Base-by-base conservation (phyloP, 2,329 filamentous ascomycete species). In the Stromatinia cepivora region DNA sequence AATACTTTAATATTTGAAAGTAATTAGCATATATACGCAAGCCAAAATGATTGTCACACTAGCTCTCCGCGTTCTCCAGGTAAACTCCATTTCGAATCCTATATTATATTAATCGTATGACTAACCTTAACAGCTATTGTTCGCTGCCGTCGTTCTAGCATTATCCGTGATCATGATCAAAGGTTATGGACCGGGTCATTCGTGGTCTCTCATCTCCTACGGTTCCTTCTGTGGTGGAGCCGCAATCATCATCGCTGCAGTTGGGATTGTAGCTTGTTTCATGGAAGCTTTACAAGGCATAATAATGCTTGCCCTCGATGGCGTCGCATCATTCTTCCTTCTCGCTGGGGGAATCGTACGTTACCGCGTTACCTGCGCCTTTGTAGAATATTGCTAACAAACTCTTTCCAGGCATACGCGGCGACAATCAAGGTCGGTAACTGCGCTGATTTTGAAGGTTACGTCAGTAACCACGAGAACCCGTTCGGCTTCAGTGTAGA, bases 301-400 rank as follows among this genome's bases (percentile, higher is more conserved):
- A 0, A 68, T 76, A 3, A 73, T 75, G 42, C 66, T 76, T 3
- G 62, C 31, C 5, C 53, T 76, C 4, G 76, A 78, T 64, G 72
- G 28, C 0, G 15, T 77, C 36, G 73, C 76, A 0, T 34, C 71
- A 0, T 75, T 78, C 61, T 73, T 78, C 57, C 63, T 76, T 25
- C 66, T 77, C 13, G 75, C 76, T 50, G 76, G 74, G 13, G 76
- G 69, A 36, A 69, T 74, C 36, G 76, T 77, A 74, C 70, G 74
- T 72, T 25, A 10, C 46, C n/a, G 5, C 22, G 17, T 42, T n/a
- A 28, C 10, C 9, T 22, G 9, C 5, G 9, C n/a, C 13, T 17
- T 31, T 10, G 10, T n/a, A 17, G 17, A 42, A 6, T n/a, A 6
- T 45, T 45, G 20, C 48, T 42, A 45, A 57, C 6, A 6, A 22